These are phyloP conservation scores for Ophiostoma ips DNA, from an alignment of 2,329 filamentous ascomycete species.

Conservation along the genomic window DNA sequence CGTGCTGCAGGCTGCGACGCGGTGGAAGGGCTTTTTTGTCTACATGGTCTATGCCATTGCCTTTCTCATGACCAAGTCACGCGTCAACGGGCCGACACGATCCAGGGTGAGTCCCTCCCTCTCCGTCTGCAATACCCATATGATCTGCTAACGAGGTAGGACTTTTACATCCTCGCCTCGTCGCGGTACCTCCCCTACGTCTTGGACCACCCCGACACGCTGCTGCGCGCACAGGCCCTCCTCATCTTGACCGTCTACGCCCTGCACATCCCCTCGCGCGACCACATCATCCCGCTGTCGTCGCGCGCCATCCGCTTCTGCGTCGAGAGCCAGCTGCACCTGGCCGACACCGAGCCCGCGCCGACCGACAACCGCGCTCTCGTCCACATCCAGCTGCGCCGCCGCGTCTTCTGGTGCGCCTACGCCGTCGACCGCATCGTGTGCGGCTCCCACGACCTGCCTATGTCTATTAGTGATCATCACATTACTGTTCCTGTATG, in stretches of 20 bases:
- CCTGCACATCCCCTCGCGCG: slow-evolving; percentile 17
- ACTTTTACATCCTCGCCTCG: slow-evolving; percentile 13
- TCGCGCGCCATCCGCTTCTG: slow-evolving; percentile 18
- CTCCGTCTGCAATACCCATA: background rate
- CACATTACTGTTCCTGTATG: slow-evolving; percentile 18
- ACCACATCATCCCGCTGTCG: slow-evolving; percentile 17
- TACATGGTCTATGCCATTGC: slow-evolving; percentile 15
- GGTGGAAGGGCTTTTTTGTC: slow-evolving; percentile 16
- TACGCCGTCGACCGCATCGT: slow-evolving; percentile 19
- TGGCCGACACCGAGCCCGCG: slow-evolving; percentile 14
- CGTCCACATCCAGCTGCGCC: slow-evolving; percentile 15
- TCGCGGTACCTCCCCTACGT: slow-evolving; percentile 2
- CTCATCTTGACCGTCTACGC: slow-evolving; percentile 17
- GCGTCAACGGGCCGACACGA: slow-evolving; percentile 6
- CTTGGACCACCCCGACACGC: slow-evolving; percentile 9
- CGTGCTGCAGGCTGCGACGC: background rate
- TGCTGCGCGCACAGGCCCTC: slow-evolving; percentile 14
- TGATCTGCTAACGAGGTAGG: background rate
- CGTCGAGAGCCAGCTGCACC: slow-evolving; percentile 18
- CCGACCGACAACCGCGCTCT: background rate
- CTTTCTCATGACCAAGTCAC: slow-evolving; percentile 11
- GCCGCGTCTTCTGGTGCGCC: slow-evolving; percentile 21
- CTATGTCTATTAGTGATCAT: slow-evolving; percentile 16
- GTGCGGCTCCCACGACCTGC: slow-evolving; percentile 17
- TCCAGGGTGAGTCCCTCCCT: background rate